A percentile compares a stretch with the other conserved stretches of the same genome.
These are phyloP conservation scores for Colletotrichum kahawae DNA, from an alignment of 2,329 filamentous ascomycete species.

Conservation along the genomic window DNA sequence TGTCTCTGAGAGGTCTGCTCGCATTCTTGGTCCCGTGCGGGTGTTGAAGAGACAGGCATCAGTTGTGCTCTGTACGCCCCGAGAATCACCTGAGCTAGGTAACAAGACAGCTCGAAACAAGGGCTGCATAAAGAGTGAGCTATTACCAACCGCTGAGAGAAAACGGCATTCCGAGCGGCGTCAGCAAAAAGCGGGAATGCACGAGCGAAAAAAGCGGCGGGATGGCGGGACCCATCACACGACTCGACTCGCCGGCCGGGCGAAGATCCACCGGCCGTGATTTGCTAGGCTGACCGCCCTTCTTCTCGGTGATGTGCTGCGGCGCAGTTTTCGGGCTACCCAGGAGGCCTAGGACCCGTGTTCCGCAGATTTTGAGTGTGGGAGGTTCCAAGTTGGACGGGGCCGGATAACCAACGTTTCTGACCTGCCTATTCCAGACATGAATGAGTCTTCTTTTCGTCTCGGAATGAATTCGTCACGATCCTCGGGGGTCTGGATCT, in stretches of 20 bases:
- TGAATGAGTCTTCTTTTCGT: background rate
- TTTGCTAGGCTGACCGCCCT: constrained; percentile 21
- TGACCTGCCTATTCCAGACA: constrained; percentile 1
- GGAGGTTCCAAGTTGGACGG: background rate
- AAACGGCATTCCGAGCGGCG: background rate
- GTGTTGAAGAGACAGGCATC: background rate
- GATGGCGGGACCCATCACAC: background rate
- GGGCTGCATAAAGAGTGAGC: background rate
- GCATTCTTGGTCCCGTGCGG: background rate
- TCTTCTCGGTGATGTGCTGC: background rate
- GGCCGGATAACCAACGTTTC: background rate
- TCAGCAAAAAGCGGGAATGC: background rate
- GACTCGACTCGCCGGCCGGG: background rate
- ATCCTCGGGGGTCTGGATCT: background rate
- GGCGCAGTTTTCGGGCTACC: background rate
- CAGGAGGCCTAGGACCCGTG: background rate
- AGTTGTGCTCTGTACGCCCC: background rate
- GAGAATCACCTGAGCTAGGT: background rate
- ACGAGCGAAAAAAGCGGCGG: background rate
- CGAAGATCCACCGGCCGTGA: background rate
- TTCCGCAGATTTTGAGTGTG: background rate
- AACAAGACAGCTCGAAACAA: background rate
- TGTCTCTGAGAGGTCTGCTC: background rate
- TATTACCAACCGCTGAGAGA: background rate
- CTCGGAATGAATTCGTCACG: background rate